These are phyloP conservation scores for Avena sativa DNA, from an alignment of 176 grass and related monocot species.

Conservation along the genomic window DNA sequence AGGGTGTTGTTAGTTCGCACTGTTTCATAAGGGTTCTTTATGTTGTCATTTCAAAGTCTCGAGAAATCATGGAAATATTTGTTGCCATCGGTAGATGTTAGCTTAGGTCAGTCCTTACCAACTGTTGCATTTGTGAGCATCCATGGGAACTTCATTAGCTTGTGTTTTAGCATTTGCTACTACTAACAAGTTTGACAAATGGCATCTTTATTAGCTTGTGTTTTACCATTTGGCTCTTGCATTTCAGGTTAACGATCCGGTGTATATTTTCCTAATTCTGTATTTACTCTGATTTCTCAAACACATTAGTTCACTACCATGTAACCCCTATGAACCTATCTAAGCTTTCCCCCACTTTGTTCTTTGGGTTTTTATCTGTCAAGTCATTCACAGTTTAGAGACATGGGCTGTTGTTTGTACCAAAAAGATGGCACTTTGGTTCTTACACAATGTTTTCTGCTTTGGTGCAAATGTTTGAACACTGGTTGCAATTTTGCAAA, in stretches of 20 bases:
- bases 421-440: not conserved
- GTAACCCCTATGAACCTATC: not conserved
- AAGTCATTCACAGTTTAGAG: slow-evolving; percentile 1
- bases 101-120: not conserved
- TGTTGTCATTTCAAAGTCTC: slow-evolving; percentile 9
- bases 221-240: slow-evolving; percentile 24
- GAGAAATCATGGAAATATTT: slow-evolving; percentile 34
- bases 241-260: not conserved
- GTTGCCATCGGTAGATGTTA: not conserved
- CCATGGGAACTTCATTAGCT: not conserved
- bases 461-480: slow-evolving; percentile 30
- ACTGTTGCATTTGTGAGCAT: slow-evolving; percentile 12
- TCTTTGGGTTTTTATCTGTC: not conserved
- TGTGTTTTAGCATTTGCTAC: not conserved
- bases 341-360: not conserved
- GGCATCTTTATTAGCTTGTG: slow-evolving; percentile 15
- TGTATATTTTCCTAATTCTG: slow-evolving; percentile 17
- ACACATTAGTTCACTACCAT: not conserved
- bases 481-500: slow-evolving; percentile 15
- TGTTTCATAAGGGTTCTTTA: not conserved
- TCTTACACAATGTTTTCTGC: not conserved
- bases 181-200: not conserved
- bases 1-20: slow-evolving; percentile 4
- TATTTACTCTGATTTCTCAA: not conserved
- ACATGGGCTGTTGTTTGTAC: not conserved